Conservation (phyloP, 129 eudicot species). For the Flaveria trinervia region DNA sequence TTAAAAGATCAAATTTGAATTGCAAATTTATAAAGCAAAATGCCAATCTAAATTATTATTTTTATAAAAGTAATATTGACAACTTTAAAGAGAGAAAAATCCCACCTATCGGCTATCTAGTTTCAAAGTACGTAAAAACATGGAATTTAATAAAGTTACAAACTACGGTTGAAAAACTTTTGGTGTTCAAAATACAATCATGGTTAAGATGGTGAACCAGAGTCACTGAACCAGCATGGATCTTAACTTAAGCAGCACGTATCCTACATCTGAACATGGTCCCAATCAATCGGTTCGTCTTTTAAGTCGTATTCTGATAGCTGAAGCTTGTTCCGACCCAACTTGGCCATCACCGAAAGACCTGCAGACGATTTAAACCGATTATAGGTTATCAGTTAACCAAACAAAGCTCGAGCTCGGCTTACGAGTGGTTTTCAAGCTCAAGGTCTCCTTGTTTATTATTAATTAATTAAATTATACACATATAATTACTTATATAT, state of each 20-base stretch:
- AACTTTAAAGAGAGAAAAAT: constrained; percentile 9
- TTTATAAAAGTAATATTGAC: background rate
- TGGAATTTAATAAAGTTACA: constrained; percentile 29
- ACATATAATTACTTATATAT: too few relatives aligned
- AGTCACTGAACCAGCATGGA: background rate
- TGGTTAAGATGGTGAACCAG: background rate
- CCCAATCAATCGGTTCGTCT: constrained; percentile 53
- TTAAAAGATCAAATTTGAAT: background rate
- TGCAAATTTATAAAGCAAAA: background rate
- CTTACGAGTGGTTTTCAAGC: too few relatives aligned
- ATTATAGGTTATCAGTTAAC: background rate
- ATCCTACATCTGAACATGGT: constrained; percentile 42
- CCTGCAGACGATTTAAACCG: constrained; percentile 36
- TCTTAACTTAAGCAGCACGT: constrained; percentile 3
- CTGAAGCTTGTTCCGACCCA: constrained; percentile 58
- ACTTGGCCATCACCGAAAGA: constrained; percentile 66
- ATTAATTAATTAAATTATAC: too few relatives aligned
- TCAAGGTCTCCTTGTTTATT: background rate
- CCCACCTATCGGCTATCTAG: constrained; percentile 27
- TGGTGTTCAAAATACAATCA: constrained; percentile 14
- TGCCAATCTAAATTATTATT: background rate
- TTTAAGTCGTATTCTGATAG: constrained; percentile 42
- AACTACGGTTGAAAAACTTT: background rate
- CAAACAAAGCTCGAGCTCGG: background rate
- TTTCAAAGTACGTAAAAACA: constrained; percentile 5